Conservation (phyloP, 306 rosid species). For the Begonia loranthoides region DNA sequence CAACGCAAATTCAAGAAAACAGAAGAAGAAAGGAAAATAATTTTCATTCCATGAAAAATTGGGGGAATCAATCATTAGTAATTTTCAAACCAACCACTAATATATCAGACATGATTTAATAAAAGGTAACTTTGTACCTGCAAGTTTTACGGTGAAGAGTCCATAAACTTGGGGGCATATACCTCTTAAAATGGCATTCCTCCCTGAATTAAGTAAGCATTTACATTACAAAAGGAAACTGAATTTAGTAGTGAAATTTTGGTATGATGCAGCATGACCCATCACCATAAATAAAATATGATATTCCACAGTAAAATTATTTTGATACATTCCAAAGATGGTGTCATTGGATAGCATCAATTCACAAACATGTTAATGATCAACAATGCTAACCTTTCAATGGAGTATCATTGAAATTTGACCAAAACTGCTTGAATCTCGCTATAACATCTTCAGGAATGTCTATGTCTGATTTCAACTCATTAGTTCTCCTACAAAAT, state of each 20-base stretch:
- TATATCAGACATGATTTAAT: not conserved
- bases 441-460: constrained; percentile 44
- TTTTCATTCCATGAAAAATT: not conserved
- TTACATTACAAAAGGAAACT: constrained; percentile 16
- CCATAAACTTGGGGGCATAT: constrained; percentile 92
- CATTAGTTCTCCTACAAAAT: constrained; percentile 62
- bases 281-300: not conserved
- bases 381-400: constrained; percentile 47
- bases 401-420: constrained; percentile 49
- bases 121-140: constrained; percentile 38
- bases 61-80: not conserved
- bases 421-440: constrained; percentile 70
- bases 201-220: constrained; percentile 43
- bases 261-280: constrained; percentile 5
- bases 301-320: no score
- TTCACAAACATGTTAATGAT: not conserved
- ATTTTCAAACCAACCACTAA: not conserved
- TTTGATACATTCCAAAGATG: no score
- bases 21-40: not conserved
- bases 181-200: constrained; percentile 87
- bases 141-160: constrained; percentile 90
- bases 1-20: not conserved
- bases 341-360: no score
- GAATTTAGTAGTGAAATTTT: constrained; percentile 10
- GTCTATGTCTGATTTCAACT: constrained; percentile 62